Conservation (phyloP, 2,329 filamentous ascomycete genomes). For the Chaetomium sp. region DNA sequence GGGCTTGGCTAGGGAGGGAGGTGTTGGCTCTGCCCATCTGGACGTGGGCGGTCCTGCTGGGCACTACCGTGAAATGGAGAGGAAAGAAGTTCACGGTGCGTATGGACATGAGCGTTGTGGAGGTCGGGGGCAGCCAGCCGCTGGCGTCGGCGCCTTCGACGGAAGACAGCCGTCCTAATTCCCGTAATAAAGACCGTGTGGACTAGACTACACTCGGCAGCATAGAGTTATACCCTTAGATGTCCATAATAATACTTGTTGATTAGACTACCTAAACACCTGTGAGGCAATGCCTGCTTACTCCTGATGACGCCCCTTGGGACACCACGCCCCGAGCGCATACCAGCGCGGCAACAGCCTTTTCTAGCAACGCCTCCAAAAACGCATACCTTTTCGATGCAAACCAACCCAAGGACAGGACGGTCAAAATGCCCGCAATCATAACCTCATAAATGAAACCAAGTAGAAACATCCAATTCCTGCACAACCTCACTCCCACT, state of each 20-base stretch:
- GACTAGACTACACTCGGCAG: slow-evolving; percentile 30
- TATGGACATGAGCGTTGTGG: slow-evolving; percentile 77
- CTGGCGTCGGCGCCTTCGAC: neutral
- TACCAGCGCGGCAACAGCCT: neutral
- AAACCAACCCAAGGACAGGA: neutral
- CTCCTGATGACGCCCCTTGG: neutral
- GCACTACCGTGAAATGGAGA: slow-evolving; percentile 83
- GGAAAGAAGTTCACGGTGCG: slow-evolving; percentile 80
- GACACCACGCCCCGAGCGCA: neutral
- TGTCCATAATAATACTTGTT: slow-evolving; percentile 4
- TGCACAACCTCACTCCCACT: slow-evolving; percentile 52
- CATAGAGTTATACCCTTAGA: slow-evolving; percentile 24
- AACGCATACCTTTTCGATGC: neutral
- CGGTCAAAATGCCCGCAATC: no score
- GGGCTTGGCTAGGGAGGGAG: slow-evolving; percentile 85
- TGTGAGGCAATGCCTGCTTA: neutral
- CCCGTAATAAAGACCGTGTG: slow-evolving; percentile 34
- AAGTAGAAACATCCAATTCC: neutral
- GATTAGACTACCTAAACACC: neutral
- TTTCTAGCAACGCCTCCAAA: neutral
- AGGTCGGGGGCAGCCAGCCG: slow-evolving; percentile 31
- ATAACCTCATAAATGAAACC: neutral
- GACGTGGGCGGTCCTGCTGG: slow-evolving; percentile 86
- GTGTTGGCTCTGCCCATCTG: slow-evolving; percentile 83
- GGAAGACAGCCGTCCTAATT: slow-evolving; percentile 14